Evolutionary conservation across 805 yeast species (phyloP).

Genomic region (Candida golubevii): DNA sequence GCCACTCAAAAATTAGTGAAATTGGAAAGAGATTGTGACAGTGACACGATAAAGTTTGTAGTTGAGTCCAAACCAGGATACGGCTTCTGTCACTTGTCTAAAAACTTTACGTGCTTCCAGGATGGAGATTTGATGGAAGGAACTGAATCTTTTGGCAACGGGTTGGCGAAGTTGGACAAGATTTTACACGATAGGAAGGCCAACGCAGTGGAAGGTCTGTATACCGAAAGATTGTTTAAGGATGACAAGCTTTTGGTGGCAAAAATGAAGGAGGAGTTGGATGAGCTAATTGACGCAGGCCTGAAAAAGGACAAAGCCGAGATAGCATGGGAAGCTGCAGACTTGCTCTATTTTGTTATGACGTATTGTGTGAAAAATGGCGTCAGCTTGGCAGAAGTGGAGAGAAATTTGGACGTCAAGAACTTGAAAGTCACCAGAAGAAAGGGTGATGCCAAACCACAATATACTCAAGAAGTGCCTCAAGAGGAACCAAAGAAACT

Average conservation of each 20-base stretch:
- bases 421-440: slow-evolving; percentile 85
- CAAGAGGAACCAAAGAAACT: neutral
- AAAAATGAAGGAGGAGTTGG: slow-evolving; percentile 93
- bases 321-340: slow-evolving; percentile 97
- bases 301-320: slow-evolving; percentile 34
- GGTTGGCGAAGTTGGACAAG: slow-evolving; percentile 63
- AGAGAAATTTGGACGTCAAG: slow-evolving; percentile 78
- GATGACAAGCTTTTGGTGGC: slow-evolving; percentile 76
- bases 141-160: slow-evolving; percentile 50
- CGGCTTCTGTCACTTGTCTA: slow-evolving; percentile 90
- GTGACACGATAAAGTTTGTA: slow-evolving; percentile 81
- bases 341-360: slow-evolving; percentile 58
- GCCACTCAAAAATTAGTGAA: slow-evolving; percentile 76
- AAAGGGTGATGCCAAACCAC: slow-evolving; percentile 92
- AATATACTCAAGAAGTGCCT: slow-evolving; percentile 39
- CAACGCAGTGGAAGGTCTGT: slow-evolving; percentile 88
- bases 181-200: slow-evolving; percentile 58
- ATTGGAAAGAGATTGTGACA: slow-evolving; percentile 83
- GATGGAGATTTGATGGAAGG: slow-evolving; percentile 31
- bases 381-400: slow-evolving; percentile 76
- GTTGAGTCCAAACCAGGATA: slow-evolving; percentile 75
- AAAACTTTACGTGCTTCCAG: slow-evolving; percentile 67
- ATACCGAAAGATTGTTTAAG: slow-evolving; percentile 80
- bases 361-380: slow-evolving; percentile 62
- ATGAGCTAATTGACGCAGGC: slow-evolving; percentile 85